Percentiles rank a stretch among this genome's conserved stretches.
Evolutionary conservation across 176 grass and related monocot species (phyloP).

Genomic region (Eremochloa ophiuroides): DNA sequence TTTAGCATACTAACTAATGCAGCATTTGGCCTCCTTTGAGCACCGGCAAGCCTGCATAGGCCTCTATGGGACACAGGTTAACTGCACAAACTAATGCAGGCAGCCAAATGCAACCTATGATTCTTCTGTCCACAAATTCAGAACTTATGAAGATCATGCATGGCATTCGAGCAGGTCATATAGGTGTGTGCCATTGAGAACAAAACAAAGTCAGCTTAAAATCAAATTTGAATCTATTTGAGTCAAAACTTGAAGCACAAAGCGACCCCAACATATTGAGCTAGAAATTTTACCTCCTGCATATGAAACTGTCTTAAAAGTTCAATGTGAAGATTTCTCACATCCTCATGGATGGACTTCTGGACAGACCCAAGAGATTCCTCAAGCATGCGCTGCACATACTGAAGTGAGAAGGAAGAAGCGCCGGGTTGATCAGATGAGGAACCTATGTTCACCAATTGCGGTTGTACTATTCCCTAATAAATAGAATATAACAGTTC

Average conservation of each 20-base stretch:
- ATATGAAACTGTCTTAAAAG: constrained; percentile 93
- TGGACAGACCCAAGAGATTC: constrained; percentile 85
- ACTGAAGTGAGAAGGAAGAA: constrained; percentile 95
- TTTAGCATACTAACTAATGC: neutral
- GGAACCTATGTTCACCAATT: constrained; percentile 36
- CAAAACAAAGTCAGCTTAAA: neutral
- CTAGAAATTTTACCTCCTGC: constrained; percentile 65
- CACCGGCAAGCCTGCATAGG: neutral
- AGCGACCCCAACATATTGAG: constrained; percentile 13
- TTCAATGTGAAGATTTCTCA: constrained; percentile 95
- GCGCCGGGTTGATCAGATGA: constrained; percentile 51
- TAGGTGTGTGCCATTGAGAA: neutral
- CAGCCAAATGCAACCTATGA: neutral
- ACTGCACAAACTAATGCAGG: neutral
- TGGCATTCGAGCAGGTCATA: neutral
- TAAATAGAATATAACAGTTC: constrained; percentile 17
- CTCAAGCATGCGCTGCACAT: constrained; percentile 90
- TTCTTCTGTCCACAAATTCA: neutral
- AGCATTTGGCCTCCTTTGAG: neutral
- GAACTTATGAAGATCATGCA: neutral
- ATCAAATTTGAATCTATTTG: neutral
- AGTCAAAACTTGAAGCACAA: neutral
- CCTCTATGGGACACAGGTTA: neutral
- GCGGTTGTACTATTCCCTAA: constrained; percentile 50
- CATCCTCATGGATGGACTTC: constrained; percentile 88